phyloP scores from a whole-genome alignment of 345 rosid genomes.

The Heritiera fomes region DNA sequence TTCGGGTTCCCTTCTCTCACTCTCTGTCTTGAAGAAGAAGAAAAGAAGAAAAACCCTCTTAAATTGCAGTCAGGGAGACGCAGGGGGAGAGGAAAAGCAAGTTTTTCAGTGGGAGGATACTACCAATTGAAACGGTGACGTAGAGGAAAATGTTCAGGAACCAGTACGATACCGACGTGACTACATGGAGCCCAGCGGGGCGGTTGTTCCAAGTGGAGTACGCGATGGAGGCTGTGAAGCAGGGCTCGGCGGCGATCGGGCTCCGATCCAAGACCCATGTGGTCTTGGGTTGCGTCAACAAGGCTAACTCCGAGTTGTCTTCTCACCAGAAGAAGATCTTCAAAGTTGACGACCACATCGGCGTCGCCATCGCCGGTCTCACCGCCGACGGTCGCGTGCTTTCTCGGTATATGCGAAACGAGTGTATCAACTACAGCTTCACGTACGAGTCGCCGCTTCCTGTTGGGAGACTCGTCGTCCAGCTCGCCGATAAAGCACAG shows the following conservation, averaged over 20 bases:
- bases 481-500: constrained; percentile 98
- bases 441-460: constrained; percentile 95
- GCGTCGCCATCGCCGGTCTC: constrained; percentile 95
- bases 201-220: constrained; percentile 95
- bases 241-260: constrained; percentile 97
- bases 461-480: constrained; percentile 94
- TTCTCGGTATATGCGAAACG: constrained; percentile 96
- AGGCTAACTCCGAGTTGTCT: constrained; percentile 89
- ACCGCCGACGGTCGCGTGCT: constrained; percentile 98
- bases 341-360: constrained; percentile 95
- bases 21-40: constrained; percentile 32
- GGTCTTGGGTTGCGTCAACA: constrained; percentile 88
- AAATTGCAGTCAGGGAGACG: constrained; percentile 2
- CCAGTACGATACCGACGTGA: constrained; percentile 97
- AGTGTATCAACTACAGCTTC: constrained; percentile 81
- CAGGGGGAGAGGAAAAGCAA: background rate
- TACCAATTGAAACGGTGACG: constrained; percentile 26
- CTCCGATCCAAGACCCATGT: constrained; percentile 97
- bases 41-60: constrained; percentile 27
- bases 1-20: background rate
- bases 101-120: background rate
- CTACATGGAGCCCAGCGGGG: constrained; percentile 99
- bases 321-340: constrained; percentile 99
- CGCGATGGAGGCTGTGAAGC: constrained; percentile 99
- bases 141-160: constrained; percentile 68